Base-by-base conservation (phyloP, 768 basidiomycete species). In the Lanmaoa rubissima region DNA sequence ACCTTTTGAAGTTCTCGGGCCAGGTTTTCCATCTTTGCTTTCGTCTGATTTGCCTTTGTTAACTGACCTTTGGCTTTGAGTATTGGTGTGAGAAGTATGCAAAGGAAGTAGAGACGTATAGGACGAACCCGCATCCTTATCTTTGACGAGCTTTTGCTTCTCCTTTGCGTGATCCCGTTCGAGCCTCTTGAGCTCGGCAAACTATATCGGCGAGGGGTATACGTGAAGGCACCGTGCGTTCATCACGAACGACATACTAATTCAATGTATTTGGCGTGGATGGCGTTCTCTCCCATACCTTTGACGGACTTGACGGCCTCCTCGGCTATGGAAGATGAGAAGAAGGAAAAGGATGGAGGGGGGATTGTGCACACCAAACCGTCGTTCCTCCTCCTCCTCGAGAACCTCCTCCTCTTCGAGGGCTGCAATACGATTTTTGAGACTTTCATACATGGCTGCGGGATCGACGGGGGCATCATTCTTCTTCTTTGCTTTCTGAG, bases 1-100 rank as follows among this genome's bases (percentile, higher is more conserved):
- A 92, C 92, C 82, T 94, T 94, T 76, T 93, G 91, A 59, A 94
- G 73, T 74, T 94, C 92, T 52, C 92, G 82, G 48, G 91, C 92
- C 35, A 94, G 79, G 67, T 88, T 92, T 74, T 94, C 92, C 81
- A 94, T 91, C 76, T 89, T 93, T 35, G 85, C 82, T 76, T 92
- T 92, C 34, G 88, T 88, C 74, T 92, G 88, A 65, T 92, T 93
- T 35, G 90, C 86, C 71, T 94, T 94, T 9, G 89, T 91, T 46
- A 93, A 75, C 67, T 92, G 90, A 58, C 85, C 78, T 71, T 93
- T 94, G 52, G 92, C 92, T 91, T 54, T 57, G 44, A 46, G 48
- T 39, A 24, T 32, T 36, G 40, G 61, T 39, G 59, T 64, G 58
- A 67, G 63, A 54, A 46, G 5, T 19, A 64, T 52, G 52, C 39